These are phyloP conservation scores for Delonix regia DNA, from an alignment of 306 rosid species.

Conservation along the genomic window DNA sequence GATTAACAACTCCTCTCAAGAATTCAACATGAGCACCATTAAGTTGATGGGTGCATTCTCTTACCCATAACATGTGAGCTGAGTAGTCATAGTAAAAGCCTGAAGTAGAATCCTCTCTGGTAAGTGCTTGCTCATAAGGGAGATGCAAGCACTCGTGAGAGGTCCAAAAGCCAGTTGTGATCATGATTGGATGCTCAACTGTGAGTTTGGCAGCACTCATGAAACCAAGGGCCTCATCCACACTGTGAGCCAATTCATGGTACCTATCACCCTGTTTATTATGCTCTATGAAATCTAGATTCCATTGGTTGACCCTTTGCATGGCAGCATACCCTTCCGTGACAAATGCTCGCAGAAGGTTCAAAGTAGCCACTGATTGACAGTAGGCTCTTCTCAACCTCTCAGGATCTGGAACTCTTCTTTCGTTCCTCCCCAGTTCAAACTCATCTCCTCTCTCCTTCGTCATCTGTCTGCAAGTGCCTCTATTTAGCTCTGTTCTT, in stretches of 20 bases:
- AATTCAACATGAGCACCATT: conserved; percentile 64
- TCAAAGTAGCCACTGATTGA: neutral
- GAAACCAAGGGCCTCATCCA: too few relatives aligned
- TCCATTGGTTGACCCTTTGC: conserved; percentile 1
- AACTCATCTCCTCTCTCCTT: too few relatives aligned
- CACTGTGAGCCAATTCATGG: conserved; percentile 18
- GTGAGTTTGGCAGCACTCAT: too few relatives aligned
- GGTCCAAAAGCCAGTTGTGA: too few relatives aligned
- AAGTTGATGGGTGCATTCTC: conserved; percentile 60
- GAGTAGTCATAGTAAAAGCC: conserved; percentile 59
- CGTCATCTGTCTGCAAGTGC: too few relatives aligned
- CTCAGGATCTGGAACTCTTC: too few relatives aligned
- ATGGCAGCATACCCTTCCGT: neutral
- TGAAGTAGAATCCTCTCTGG: conserved; percentile 57
- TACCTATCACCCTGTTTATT: neutral
- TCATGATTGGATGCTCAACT: too few relatives aligned
- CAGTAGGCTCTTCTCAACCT: too few relatives aligned
- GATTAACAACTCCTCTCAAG: conserved; percentile 57
- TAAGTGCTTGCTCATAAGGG: conserved; percentile 53
- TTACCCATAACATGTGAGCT: conserved; percentile 63
- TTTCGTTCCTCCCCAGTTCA: too few relatives aligned
- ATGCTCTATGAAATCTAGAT: neutral
- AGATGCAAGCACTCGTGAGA: too few relatives aligned
- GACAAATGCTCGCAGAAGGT: neutral
- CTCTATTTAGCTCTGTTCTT: too few relatives aligned